Evolutionary conservation across 176 grass and related monocot genomes (phyloP).

Genomic region (Puya raimondii): DNA sequence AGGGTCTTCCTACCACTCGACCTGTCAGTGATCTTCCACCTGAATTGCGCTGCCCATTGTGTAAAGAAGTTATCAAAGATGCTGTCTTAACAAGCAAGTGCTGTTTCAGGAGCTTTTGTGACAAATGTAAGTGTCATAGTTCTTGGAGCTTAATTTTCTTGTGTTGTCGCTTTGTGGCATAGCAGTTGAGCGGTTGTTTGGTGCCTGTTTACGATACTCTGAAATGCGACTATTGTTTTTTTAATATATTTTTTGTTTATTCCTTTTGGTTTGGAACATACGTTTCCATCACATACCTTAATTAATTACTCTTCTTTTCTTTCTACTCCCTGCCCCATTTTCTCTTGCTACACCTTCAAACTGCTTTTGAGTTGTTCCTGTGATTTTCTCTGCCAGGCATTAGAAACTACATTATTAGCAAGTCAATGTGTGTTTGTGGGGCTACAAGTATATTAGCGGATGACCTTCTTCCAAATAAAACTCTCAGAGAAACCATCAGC

Average conservation of each 20-base stretch:
- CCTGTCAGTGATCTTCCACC: conserved; percentile 69
- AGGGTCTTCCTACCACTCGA: conserved; percentile 68
- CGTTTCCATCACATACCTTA: too few species aligned
- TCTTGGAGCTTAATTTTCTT: neutral
- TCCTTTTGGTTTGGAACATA: too few species aligned
- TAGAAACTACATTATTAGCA: conserved; percentile 80
- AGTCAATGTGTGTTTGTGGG: conserved; percentile 74
- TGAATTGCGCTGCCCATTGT: conserved; percentile 76
- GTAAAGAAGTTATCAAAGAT: conserved; percentile 99
- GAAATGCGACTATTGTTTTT: too few species aligned
- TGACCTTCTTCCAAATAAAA: conserved; percentile 91
- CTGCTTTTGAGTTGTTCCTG: conserved; percentile 16
- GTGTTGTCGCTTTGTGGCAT: neutral
- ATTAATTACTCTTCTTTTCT: neutral
- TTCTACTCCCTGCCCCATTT: conserved; percentile 1
- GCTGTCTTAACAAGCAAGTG: conserved; percentile 99
- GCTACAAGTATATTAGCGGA: conserved; percentile 88
- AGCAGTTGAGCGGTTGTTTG: neutral
- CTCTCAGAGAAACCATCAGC: conserved; percentile 86
- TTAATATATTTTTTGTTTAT: too few species aligned
- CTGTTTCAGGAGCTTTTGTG: conserved; percentile 97
- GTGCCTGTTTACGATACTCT: too few species aligned
- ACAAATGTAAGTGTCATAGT: conserved; percentile 65
- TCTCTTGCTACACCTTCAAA: conserved; percentile 13
- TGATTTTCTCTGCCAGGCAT: conserved; percentile 53